Conservation (phyloP, 495 filamentous ascomycete species). For the Hyaloscypha hepaticicola region DNA sequence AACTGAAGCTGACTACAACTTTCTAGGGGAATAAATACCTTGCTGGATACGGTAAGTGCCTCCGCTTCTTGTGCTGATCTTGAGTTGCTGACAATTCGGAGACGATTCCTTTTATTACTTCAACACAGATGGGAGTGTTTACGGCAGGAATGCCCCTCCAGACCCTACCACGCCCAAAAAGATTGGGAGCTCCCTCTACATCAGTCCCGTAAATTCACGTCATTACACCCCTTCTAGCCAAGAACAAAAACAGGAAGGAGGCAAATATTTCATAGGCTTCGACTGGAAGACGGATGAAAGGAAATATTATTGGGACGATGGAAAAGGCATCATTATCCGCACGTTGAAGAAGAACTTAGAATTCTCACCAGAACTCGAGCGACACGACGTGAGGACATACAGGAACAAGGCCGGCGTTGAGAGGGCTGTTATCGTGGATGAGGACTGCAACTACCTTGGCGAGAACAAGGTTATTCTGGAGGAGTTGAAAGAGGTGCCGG, state of each 20-base stretch:
- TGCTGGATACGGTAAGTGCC: too few species aligned
- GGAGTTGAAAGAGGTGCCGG: too few species aligned
- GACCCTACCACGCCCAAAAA: not conserved
- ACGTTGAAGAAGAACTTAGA: too few species aligned
- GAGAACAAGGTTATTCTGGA: too few species aligned
- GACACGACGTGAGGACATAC: too few species aligned
- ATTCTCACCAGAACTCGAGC: too few species aligned
- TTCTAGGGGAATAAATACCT: too few species aligned
- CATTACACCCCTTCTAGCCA: not conserved
- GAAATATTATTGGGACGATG: not conserved
- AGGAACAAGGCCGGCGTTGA: too few species aligned
- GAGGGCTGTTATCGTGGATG: too few species aligned
- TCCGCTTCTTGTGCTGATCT: not conserved
- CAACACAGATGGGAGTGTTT: not conserved
- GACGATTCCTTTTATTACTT: constrained; percentile 1
- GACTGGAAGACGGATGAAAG: constrained; percentile 1
- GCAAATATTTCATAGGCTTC: constrained; percentile 1
- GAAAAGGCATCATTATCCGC: not conserved
- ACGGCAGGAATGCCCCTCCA: not conserved
- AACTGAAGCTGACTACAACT: too few species aligned
- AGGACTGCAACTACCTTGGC: too few species aligned
- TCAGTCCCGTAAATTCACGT: not conserved
- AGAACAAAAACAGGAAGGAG: not conserved
- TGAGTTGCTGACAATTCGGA: not conserved
- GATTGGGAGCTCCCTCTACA: not conserved